Evolutionary conservation across 176 grass and related monocot species (phyloP).

Genomic region (Typha latifolia): DNA sequence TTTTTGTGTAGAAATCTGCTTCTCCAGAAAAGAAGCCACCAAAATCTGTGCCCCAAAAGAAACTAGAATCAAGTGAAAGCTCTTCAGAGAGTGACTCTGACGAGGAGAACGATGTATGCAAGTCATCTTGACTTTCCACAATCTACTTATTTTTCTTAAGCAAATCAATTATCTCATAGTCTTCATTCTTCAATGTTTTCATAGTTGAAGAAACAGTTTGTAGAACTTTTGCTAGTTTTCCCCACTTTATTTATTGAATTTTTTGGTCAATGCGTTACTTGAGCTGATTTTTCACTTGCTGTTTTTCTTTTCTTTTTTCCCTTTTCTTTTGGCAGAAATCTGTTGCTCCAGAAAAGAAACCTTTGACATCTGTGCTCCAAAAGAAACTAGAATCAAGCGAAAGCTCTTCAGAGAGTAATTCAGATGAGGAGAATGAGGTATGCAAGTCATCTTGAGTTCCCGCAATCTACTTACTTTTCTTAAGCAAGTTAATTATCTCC

Average conservation of each 20-base stretch:
- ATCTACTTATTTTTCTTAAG: background rate
- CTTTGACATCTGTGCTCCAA: background rate
- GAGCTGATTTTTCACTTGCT: too few species aligned
- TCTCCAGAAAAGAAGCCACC: background rate
- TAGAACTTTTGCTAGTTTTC: too few species aligned
- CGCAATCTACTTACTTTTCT: background rate
- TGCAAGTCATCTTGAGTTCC: background rate
- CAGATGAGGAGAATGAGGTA: conserved; percentile 33
- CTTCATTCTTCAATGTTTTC: background rate
- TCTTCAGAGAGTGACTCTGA: conserved; percentile 31
- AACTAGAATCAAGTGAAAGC: conserved; percentile 15
- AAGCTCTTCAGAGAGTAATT: conserved; percentile 28
- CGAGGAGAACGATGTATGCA: conserved; percentile 5
- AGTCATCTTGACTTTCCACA: too few species aligned
- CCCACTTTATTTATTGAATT: background rate
- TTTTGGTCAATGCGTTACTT: background rate
- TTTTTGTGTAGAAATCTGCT: conserved; percentile 3
- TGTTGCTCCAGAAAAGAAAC: conserved; percentile 17
- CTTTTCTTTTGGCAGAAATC: conserved; percentile 22
- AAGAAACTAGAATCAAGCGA: conserved; percentile 22
- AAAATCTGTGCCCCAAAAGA: conserved; percentile 2
- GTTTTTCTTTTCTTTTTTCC: background rate
- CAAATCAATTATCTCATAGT: too few species aligned
- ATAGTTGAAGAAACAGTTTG: background rate
- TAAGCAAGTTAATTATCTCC: background rate